A percentile compares a stretch with the other conserved stretches of the same genome.
These are phyloP conservation scores for Diversispora epigaea DNA, from an alignment of 192 early-diverging fungal genomes.

Conservation along the genomic window DNA sequence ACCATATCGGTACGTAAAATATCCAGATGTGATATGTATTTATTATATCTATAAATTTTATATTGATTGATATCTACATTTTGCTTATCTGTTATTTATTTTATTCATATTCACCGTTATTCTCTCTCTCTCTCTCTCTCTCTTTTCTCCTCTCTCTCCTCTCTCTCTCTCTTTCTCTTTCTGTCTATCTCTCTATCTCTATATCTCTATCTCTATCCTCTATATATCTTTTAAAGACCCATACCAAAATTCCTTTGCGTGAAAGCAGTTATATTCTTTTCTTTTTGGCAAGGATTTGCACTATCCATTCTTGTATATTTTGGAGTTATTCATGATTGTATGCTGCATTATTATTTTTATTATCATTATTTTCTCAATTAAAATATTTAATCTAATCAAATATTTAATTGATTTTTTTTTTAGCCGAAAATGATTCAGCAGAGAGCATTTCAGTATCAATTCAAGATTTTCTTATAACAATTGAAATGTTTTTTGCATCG, in stretches of 20 bases:
- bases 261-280: slow-evolving; percentile 92
- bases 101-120: too few relatives aligned
- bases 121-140: too few relatives aligned
- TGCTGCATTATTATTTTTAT: slow-evolving; percentile 37
- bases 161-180: too few relatives aligned
- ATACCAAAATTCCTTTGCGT: slow-evolving; percentile 93
- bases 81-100: not conserved
- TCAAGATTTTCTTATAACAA: slow-evolving; percentile 89
- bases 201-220: too few relatives aligned
- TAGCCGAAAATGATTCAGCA: slow-evolving; percentile 49
- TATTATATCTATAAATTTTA: not conserved
- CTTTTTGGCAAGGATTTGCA: slow-evolving; percentile 89
- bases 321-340: slow-evolving; percentile 72
- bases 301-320: slow-evolving; percentile 78
- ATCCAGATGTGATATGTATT: not conserved
- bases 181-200: too few relatives aligned
- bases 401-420: not conserved
- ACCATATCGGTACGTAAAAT: slow-evolving; percentile 56
- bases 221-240: slow-evolving; percentile 51
- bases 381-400: not conserved
- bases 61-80: not conserved
- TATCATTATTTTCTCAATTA: too few relatives aligned
- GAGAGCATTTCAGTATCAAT: slow-evolving; percentile 76
- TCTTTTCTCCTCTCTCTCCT: too few relatives aligned
- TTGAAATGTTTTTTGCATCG: slow-evolving; percentile 86